Evolutionary conservation across 805 yeast species (phyloP).

Genomic region (Barnettozyma californica): DNA sequence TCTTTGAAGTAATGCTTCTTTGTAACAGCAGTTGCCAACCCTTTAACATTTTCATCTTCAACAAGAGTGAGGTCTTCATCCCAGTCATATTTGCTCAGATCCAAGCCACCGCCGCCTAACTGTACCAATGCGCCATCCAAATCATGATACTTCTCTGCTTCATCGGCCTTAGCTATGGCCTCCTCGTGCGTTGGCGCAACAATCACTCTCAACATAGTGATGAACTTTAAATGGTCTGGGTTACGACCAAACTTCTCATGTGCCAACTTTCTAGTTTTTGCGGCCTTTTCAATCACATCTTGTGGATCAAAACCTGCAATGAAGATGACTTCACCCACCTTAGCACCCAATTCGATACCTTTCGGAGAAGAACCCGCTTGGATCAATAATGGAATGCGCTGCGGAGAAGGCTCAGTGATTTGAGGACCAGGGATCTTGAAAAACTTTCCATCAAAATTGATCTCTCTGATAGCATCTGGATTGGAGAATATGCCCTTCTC

Average conservation of each 20-base stretch:
- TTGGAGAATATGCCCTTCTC: constrained; percentile 32
- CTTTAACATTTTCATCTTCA: constrained; percentile 28
- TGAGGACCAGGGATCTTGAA: constrained; percentile 36
- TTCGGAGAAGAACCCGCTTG: constrained; percentile 43
- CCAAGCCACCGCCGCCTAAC: constrained; percentile 42
- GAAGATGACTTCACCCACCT: constrained; percentile 38
- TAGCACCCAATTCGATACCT: constrained; percentile 40
- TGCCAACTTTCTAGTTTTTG: constrained; percentile 31
- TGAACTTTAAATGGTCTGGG: constrained; percentile 35
- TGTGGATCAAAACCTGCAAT: constrained; percentile 31
- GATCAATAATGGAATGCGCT: constrained; percentile 38
- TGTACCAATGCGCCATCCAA: constrained; percentile 39
- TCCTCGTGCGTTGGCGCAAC: constrained; percentile 39
- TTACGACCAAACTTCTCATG: constrained; percentile 33
- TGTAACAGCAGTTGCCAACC: constrained; percentile 25
- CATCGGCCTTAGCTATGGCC: constrained; percentile 34
- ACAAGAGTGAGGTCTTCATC: constrained; percentile 35
- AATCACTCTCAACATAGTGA: constrained; percentile 34
- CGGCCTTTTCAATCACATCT: constrained; percentile 27
- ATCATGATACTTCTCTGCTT: constrained; percentile 31
- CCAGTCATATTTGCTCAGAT: constrained; percentile 39
- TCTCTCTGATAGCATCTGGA: constrained; percentile 36
- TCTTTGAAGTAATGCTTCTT: constrained; percentile 19
- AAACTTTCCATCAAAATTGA: constrained; percentile 36
- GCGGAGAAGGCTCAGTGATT: constrained; percentile 39